Base-by-base conservation (phyloP, 2,329 filamentous ascomycete genomes). In the Neofusicoccum sp. region DNA sequence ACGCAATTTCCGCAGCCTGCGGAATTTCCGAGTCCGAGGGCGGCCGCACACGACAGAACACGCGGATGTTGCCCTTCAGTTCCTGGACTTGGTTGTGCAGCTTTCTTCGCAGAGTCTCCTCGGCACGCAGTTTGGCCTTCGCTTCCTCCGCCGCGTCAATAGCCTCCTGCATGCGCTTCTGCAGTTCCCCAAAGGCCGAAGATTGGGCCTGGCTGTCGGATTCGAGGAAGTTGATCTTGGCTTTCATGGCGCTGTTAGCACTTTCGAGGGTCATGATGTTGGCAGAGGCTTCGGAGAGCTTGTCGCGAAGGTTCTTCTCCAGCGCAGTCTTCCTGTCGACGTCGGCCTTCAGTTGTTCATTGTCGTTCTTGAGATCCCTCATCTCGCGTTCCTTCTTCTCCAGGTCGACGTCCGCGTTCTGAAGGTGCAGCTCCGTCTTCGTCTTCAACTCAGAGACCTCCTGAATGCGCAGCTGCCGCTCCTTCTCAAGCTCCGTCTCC, bases 1-100 rank as follows among this genome's bases (percentile, higher is more conserved):
- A 96, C 2, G 84, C 81, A 65, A 98, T 90, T 54, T 85, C 84
- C 3, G 93, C 91, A 11, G 85, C 80, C 26, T 86, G 82, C 6
- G 87, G 86, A 7, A 76, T 75, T 61, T 89, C 87, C 0, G 78
- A 74, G 26, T 80, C 80, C 24, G 89, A 79, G 0, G 88, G 80
- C 1, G 95, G 95, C 41, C 96, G 88, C 30, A 98, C 93, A 72
- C 95, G 87, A 71, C 93, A 98, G 86, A 99, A 99, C 66, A 99
- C 95, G 20, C 95, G 89, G 69, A 99, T 99, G 71, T 99, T 99
- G 68, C 95, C 95, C 75, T 96, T 97, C 62, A 99, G 84, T 71
- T 99, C 95, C 73, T 99, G 92, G 48, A 99, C 93, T 73, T 96
- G 95, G 76, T 98, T 98, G 79, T 98, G 96, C 0, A 99, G 83